Percentiles rank a stretch among this genome's conserved stretches.
These are phyloP conservation scores for Ascomycota sp. DNA, from an alignment of 2,329 filamentous ascomycete genomes.

Conservation along the genomic window DNA sequence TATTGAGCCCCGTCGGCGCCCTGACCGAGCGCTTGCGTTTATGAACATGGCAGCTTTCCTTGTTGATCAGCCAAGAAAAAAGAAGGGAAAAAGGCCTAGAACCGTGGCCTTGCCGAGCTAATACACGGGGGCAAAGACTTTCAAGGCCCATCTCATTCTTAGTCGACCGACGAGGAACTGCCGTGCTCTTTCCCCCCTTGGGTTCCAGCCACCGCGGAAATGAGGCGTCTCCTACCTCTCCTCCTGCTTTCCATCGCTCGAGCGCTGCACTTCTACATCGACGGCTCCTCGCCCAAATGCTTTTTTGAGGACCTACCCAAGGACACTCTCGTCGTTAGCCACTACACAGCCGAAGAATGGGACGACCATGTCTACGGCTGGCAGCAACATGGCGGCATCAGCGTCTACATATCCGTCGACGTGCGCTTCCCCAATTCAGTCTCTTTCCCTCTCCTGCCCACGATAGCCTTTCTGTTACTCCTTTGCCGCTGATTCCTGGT, in stretches of 20 bases:
- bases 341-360: constrained; percentile 75
- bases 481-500: too few species aligned
- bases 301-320: constrained; percentile 98
- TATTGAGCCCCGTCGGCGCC: constrained; percentile 6
- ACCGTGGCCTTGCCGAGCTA: too few species aligned
- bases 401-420: constrained; percentile 81
- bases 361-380: constrained; percentile 50
- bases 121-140: not conserved
- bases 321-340: constrained; percentile 86
- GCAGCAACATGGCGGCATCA: constrained; percentile 52
- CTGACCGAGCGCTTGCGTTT: constrained; percentile 13
- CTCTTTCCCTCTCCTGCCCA: not conserved
- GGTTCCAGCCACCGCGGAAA: constrained; percentile 12
- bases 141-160: not conserved
- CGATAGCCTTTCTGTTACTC: constrained; percentile 1
- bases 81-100: too few species aligned
- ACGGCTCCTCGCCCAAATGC: constrained; percentile 70
- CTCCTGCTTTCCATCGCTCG: constrained; percentile 45
- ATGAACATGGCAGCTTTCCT: constrained; percentile 33
- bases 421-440: constrained; percentile 20
- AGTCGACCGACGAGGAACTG: not conserved
- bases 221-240: constrained; percentile 43
- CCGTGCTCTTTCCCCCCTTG: too few species aligned
- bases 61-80: not conserved
- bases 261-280: constrained; percentile 90